These are phyloP conservation scores for Articulospora tetracladia DNA, from an alignment of 495 filamentous ascomycete genomes.

Conservation along the genomic window DNA sequence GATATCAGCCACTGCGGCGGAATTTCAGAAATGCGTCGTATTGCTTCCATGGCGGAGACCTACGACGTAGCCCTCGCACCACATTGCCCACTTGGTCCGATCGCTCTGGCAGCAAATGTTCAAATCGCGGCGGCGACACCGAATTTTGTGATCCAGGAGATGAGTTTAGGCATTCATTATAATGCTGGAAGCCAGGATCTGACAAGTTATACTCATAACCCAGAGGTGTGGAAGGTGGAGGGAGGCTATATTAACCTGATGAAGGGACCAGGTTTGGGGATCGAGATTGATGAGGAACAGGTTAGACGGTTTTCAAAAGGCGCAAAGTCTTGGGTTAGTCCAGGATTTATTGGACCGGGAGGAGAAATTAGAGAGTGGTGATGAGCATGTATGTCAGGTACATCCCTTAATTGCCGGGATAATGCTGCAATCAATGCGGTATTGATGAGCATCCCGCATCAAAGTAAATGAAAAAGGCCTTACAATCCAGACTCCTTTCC, in stretches of 20 bases:
- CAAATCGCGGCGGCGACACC: constrained; percentile 60
- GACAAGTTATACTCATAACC: constrained; percentile 61
- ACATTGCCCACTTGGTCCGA: constrained; percentile 74
- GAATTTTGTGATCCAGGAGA: constrained; percentile 80
- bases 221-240: constrained; percentile 57
- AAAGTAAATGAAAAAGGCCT: too few species aligned
- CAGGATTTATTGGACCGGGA: constrained; percentile 67
- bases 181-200: constrained; percentile 65
- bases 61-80: constrained; percentile 77
- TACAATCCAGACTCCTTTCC: too few species aligned
- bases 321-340: constrained; percentile 35
- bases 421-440: too few species aligned
- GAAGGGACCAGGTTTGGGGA: constrained; percentile 63
- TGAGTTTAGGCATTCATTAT: constrained; percentile 78
- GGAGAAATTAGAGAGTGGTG: constrained; percentile 73
- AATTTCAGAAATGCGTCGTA: constrained; percentile 67
- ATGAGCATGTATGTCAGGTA: not conserved
- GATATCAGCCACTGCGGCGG: constrained; percentile 76
- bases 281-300: constrained; percentile 68
- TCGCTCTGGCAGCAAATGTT: constrained; percentile 69
- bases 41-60: constrained; percentile 71
- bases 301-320: constrained; percentile 39
- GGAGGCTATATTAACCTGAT: constrained; percentile 64
- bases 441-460: too few species aligned
- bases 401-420: too few species aligned